Evolutionary conservation across 352 stramenopile species (phyloP).

Genomic region (Globisporangium emineosum): DNA sequence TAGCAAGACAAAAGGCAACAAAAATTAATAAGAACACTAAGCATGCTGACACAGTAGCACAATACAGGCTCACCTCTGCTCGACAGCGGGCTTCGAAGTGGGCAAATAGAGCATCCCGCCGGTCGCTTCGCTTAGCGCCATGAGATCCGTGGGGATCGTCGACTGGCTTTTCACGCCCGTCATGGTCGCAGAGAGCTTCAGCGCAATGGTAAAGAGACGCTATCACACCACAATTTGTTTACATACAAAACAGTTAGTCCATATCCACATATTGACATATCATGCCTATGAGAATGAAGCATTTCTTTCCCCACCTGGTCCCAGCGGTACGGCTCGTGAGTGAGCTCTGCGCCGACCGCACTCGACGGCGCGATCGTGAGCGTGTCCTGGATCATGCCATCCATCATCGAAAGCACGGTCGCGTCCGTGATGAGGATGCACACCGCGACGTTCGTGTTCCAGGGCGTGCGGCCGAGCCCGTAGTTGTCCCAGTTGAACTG

Average conservation of each 20-base stretch:
- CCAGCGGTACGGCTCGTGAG: conserved; percentile 81
- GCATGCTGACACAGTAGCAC: neutral
- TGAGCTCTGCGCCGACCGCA: conserved; percentile 73
- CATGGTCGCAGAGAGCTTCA: conserved; percentile 77
- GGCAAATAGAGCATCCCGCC: conserved; percentile 82
- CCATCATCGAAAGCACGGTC: conserved; percentile 55
- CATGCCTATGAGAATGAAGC: neutral
- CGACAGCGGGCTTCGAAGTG: conserved; percentile 72
- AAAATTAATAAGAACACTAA: neutral
- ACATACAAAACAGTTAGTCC: neutral
- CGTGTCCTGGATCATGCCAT: conserved; percentile 72
- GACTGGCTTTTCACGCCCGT: conserved; percentile 45
- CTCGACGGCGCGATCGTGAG: conserved; percentile 69
- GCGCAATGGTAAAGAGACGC: conserved; percentile 71
- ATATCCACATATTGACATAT: neutral
- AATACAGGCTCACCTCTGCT: conserved; percentile 29
- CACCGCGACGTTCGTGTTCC: conserved; percentile 83
- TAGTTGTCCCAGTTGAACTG: conserved; percentile 90
- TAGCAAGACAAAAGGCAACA: neutral
- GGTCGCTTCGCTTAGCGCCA: conserved; percentile 83
- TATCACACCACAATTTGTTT: conserved; percentile 11
- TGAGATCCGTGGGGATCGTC: conserved; percentile 63
- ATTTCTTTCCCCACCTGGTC: conserved; percentile 45
- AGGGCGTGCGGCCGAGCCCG: conserved; percentile 65
- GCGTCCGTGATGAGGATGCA: conserved; percentile 83